phyloP scores from a whole-genome alignment of 345 rosid genomes.

The Raphanus sativus region DNA sequence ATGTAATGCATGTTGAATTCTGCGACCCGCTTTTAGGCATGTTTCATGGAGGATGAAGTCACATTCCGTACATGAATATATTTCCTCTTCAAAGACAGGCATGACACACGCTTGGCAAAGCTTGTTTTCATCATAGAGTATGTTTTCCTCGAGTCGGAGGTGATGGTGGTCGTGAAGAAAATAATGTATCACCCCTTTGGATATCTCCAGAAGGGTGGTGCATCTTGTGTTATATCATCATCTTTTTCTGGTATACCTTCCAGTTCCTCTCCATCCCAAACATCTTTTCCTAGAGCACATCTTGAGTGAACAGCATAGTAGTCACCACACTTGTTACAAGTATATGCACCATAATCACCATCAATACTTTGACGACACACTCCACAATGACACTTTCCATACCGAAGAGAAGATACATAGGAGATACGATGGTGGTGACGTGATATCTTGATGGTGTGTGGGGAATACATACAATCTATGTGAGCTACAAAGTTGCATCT shows the following conservation, averaged over 20 bases:
- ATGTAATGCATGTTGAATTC: background rate
- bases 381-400: background rate
- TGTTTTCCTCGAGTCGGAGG: background rate
- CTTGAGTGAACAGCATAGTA: slow-evolving; percentile 3
- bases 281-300: background rate
- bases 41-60: background rate
- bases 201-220: background rate
- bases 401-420: background rate
- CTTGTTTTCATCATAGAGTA: background rate
- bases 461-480: background rate
- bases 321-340: background rate
- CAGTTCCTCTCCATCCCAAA: background rate
- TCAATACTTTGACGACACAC: slow-evolving; percentile 5
- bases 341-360: background rate
- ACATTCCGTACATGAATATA: background rate
- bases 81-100: background rate
- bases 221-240: background rate
- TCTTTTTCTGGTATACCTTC: background rate
- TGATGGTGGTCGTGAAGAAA: slow-evolving; percentile 8
- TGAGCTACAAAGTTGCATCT: slow-evolving; percentile 17
- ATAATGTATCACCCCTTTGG: background rate
- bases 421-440: slow-evolving; percentile 10
- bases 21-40: background rate
- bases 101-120: background rate
- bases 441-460: slow-evolving; percentile 6